Percentiles rank a stretch among this genome's conserved stretches.
Conservation (phyloP, 192 early-diverging fungal species). For the Backusella sp. region DNA sequence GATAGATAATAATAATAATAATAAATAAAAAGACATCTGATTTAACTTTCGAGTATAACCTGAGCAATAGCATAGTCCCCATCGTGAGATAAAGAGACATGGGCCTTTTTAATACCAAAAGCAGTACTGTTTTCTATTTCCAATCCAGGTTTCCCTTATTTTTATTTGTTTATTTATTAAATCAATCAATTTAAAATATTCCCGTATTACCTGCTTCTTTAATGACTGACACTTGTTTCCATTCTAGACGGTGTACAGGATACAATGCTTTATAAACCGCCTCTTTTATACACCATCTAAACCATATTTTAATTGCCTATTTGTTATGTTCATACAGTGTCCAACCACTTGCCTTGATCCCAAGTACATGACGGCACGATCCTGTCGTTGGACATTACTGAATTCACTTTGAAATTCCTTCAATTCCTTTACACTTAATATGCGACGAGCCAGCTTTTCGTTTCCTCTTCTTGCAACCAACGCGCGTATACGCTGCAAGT, state of each 20-base stretch:
- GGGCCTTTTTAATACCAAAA: conserved; percentile 39
- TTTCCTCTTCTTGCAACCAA: conserved; percentile 49
- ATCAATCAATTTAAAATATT: background rate
- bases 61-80: conserved; percentile 71
- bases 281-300: conserved; percentile 73
- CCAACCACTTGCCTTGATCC: background rate
- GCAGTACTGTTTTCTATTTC: conserved; percentile 32
- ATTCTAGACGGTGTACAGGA: conserved; percentile 52
- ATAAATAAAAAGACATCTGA: background rate
- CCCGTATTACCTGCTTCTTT: conserved; percentile 47
- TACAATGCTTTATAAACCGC: conserved; percentile 72
- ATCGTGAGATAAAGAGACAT: conserved; percentile 76
- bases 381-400: background rate
- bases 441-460: conserved; percentile 54
- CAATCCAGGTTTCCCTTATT: conserved; percentile 48
- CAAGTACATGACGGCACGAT: conserved; percentile 10
- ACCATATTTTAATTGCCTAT: background rate
- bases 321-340: background rate
- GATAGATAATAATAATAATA: background rate
- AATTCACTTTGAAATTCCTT: conserved; percentile 29
- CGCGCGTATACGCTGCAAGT: conserved; percentile 57
- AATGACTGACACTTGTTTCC: conserved; percentile 60
- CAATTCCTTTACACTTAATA: conserved; percentile 47
- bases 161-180: background rate
- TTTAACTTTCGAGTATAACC: conserved; percentile 57